phyloP scores from a whole-genome alignment of 495 filamentous ascomycete species.

The Bryoglossum gracile region DNA sequence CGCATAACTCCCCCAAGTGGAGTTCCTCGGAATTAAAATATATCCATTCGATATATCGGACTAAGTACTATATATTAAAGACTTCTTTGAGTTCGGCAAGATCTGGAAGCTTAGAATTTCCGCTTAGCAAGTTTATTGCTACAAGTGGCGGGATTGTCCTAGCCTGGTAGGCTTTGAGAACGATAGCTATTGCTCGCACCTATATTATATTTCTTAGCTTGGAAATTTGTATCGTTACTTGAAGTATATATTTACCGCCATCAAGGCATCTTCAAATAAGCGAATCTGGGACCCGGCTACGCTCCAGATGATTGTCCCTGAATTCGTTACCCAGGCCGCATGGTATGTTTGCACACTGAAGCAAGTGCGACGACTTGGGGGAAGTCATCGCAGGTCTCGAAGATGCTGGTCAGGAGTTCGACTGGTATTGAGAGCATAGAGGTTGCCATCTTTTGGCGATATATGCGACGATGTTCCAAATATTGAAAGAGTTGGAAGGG shows the following conservation, averaged over 20 bases:
- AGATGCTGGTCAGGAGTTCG: background rate
- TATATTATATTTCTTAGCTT: background rate
- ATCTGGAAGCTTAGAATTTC: slow-evolving; percentile 7
- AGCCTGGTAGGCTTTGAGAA: slow-evolving; percentile 9
- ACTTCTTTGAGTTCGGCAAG: slow-evolving; percentile 15
- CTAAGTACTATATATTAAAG: slow-evolving; percentile 12
- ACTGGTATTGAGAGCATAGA: background rate
- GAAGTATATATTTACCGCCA: slow-evolving; percentile 13
- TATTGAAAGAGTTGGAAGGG: no score
- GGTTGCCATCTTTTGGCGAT: background rate
- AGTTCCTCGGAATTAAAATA: slow-evolving; percentile 4
- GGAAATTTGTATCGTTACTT: slow-evolving; percentile 1
- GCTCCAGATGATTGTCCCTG: slow-evolving; percentile 13
- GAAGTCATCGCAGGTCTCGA: slow-evolving; percentile 1
- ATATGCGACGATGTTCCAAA: no score
- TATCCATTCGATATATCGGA: slow-evolving; percentile 14
- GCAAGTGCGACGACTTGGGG: slow-evolving; percentile 2
- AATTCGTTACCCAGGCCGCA: background rate
- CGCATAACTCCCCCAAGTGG: background rate
- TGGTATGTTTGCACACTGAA: background rate
- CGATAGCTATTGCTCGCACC: slow-evolving; percentile 13
- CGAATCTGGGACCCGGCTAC: slow-evolving; percentile 9
- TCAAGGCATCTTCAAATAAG: slow-evolving; percentile 17
- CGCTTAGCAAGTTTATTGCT: slow-evolving; percentile 7
- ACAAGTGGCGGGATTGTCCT: slow-evolving; percentile 6